Conservation (phyloP, 345 rosid species). For the Litchi chinensis region DNA sequence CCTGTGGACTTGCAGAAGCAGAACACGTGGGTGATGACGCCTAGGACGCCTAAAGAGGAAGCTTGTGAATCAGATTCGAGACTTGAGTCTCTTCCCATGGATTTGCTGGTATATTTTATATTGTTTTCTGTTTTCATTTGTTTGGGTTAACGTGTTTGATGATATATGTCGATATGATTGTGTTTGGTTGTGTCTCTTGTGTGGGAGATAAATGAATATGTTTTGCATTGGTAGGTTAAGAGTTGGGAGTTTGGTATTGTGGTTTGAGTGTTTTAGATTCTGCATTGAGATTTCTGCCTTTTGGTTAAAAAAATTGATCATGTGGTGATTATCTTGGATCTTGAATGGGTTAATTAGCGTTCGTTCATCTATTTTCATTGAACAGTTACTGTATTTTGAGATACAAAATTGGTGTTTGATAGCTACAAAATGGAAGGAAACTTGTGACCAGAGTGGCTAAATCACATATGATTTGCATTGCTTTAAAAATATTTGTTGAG, state of each 20-base stretch:
- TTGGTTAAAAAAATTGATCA: too few relatives aligned
- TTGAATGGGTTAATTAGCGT: background rate
- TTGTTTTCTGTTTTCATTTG: background rate
- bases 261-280: background rate
- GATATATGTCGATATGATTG: background rate
- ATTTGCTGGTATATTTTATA: slow-evolving; percentile 61
- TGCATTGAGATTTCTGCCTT: background rate
- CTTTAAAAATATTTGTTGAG: too few relatives aligned
- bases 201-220: background rate
- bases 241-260: background rate
- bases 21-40: slow-evolving; percentile 55
- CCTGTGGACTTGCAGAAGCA: slow-evolving; percentile 59
- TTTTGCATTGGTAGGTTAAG: background rate
- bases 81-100: slow-evolving; percentile 88
- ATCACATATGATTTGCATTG: background rate
- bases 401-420: background rate
- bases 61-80: slow-evolving; percentile 61
- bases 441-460: background rate
- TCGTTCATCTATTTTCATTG: background rate
- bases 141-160: background rate
- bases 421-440: background rate
- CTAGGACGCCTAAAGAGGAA: slow-evolving; percentile 68
- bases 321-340: background rate
- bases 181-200: background rate
- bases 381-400: background rate